Conservation (phyloP, 2,329 filamentous ascomycete species). For the Tolypocladium guangdongense region DNA sequence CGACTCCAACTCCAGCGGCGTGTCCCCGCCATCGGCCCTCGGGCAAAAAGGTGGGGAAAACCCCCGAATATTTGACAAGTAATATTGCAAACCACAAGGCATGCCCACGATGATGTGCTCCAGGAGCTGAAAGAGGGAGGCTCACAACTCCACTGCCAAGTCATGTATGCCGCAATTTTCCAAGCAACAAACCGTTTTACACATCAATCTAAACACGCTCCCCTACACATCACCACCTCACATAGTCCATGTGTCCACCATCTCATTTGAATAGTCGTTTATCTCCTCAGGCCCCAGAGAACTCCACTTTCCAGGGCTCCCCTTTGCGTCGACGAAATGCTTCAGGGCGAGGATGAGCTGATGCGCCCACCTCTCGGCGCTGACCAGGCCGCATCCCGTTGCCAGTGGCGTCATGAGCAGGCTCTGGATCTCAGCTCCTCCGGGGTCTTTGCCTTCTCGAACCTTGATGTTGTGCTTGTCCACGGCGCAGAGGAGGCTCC, state of each 20-base stretch:
- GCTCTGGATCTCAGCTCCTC: constrained; percentile 22
- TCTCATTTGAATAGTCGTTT: constrained; percentile 2
- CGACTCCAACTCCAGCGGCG: no score
- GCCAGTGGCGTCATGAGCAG: constrained; percentile 42
- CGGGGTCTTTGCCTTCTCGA: constrained; percentile 1
- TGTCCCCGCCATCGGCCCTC: not conserved
- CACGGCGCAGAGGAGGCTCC: constrained; percentile 37
- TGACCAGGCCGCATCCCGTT: constrained; percentile 35
- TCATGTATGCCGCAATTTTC: not conserved
- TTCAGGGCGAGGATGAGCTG: constrained; percentile 40
- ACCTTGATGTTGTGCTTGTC: constrained; percentile 32
- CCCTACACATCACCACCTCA: not conserved
- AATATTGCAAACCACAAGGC: not conserved
- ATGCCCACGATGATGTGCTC: no score
- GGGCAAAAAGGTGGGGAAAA: not conserved
- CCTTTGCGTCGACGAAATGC: constrained; percentile 36
- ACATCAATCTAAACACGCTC: not conserved
- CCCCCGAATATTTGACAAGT: not conserved
- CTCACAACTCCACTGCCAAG: not conserved
- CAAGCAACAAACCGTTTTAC: not conserved
- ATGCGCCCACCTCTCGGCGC: constrained; percentile 34
- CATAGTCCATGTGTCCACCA: constrained; percentile 3
- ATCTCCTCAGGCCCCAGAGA: constrained; percentile 12
- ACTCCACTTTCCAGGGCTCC: constrained; percentile 31
- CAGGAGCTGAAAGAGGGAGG: not conserved